A percentile compares a stretch with the other conserved stretches of the same genome.
These are phyloP conservation scores for Cystobasidium onofrii DNA, from an alignment of 768 basidiomycete genomes.

Conservation along the genomic window DNA sequence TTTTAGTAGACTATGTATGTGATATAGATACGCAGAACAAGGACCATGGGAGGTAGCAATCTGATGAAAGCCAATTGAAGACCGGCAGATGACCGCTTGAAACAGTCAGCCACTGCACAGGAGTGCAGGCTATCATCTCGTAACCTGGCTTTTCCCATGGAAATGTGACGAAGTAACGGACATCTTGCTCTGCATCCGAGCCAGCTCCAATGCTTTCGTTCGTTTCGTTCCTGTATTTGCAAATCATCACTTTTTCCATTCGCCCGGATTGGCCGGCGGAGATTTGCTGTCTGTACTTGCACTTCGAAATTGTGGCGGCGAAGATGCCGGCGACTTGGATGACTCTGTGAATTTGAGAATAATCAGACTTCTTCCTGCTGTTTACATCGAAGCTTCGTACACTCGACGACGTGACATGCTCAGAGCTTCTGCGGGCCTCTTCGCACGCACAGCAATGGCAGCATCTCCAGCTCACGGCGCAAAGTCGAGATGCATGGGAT, in stretches of 20 bases:
- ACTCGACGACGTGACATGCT: conserved; percentile 9
- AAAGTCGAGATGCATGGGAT: conserved; percentile 13
- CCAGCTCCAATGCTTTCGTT: too few relatives aligned
- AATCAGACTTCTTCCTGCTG: neutral
- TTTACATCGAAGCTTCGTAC: neutral
- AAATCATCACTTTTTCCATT: neutral
- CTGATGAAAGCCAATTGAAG: too few relatives aligned
- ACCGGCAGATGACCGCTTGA: too few relatives aligned
- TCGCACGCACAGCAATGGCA: conserved; percentile 7
- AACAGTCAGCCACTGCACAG: too few relatives aligned
- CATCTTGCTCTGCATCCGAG: too few relatives aligned
- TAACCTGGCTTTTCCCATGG: too few relatives aligned
- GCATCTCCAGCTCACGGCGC: neutral
- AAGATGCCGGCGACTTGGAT: neutral
- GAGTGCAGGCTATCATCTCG: too few relatives aligned
- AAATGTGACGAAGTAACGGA: too few relatives aligned
- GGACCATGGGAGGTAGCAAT: too few relatives aligned
- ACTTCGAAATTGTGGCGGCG: neutral
- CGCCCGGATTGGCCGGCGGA: conserved; percentile 2
- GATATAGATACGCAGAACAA: too few relatives aligned
- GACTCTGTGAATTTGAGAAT: neutral
- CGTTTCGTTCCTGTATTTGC: neutral
- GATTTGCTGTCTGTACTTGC: neutral
- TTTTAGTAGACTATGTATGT: too few relatives aligned
- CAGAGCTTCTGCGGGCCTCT: neutral